Percentiles rank a stretch among this genome's conserved stretches.
phyloP scores from a whole-genome alignment of 2,329 filamentous ascomycete species.

The Coniochaeta ligniaria region DNA sequence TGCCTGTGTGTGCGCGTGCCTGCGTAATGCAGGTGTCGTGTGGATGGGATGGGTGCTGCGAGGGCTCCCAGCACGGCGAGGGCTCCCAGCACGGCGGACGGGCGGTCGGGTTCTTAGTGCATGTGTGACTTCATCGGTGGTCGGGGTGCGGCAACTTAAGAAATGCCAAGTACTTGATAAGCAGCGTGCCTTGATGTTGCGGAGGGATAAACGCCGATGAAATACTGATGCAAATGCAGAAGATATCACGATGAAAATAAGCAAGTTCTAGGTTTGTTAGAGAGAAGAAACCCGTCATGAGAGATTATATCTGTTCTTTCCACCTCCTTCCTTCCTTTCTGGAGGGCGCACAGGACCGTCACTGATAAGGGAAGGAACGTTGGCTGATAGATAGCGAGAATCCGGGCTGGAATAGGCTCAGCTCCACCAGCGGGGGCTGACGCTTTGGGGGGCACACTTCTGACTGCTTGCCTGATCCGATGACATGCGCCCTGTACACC shows the following conservation, averaged over 20 bases:
- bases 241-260: too few species aligned
- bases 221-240: background rate
- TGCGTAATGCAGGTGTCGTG: slow-evolving; percentile 3
- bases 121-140: slow-evolving; percentile 1
- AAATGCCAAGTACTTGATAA: background rate
- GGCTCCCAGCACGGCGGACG: background rate
- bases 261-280: background rate
- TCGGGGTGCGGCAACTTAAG: background rate
- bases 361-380: background rate
- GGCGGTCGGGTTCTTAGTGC: background rate
- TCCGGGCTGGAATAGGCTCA: background rate
- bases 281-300: background rate
- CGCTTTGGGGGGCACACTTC: background rate
- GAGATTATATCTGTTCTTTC: background rate
- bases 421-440: background rate
- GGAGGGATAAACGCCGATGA: background rate
- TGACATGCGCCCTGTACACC: background rate
- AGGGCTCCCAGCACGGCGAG: background rate
- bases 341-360: background rate
- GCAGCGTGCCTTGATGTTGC: background rate
- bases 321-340: background rate
- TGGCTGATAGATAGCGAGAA: background rate
- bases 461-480: too few species aligned
- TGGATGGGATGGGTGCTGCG: background rate
- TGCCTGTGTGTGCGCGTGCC: background rate